Evolutionary conservation across 345 rosid species (phyloP), one percentile per base, ranked within the genome.

Genomic region (Gynandropsis gynandra): DNA sequence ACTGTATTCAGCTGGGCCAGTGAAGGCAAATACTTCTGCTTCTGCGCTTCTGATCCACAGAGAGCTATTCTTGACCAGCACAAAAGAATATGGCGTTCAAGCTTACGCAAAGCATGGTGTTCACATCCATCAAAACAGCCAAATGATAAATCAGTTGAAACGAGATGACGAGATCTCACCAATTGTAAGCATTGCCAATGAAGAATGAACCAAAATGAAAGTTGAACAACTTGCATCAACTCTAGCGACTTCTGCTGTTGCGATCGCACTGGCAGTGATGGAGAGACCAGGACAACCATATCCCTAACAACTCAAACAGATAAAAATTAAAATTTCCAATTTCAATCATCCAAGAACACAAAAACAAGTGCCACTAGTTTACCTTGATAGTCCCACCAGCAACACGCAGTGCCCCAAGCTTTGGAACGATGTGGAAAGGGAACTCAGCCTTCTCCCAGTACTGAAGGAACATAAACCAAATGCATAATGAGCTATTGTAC

Each of bases 371-470:
- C n/a, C 47, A 16, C n/a, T 53, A 42, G n/a, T 34, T 59, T 48
- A 92, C 98, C 89, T 83, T 85, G 71, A 87, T 92, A 0, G 88
- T 87, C 40, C 95, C 95, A 58, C 98, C 97, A 72, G 79, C 72
- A 64, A 92, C 55, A 51, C 46, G 24, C 35, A 87, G 56, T 19
- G 79, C 76, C 14, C 76, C 87, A 48, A 87, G 77, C 72, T 81
- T 83, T 24, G 98, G 97, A 57, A 88, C 56, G 42, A 81, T 56
- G 41, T 92, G 85, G 73, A 81, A 92, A 14, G 97, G 97, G 67
- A 92, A 92, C 58, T 81, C 89, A 13, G 97, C 98, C 71, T 83
- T 92, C 89, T 92, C 97, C 97, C 98, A 87, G 18, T 85, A 87
- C 98, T 92, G 69, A 29, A n/a, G 7, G 42, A 58, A 33, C 4